Base-by-base conservation (phyloP, 352 stramenopile species). In the Phytopythium mirpurense region DNA sequence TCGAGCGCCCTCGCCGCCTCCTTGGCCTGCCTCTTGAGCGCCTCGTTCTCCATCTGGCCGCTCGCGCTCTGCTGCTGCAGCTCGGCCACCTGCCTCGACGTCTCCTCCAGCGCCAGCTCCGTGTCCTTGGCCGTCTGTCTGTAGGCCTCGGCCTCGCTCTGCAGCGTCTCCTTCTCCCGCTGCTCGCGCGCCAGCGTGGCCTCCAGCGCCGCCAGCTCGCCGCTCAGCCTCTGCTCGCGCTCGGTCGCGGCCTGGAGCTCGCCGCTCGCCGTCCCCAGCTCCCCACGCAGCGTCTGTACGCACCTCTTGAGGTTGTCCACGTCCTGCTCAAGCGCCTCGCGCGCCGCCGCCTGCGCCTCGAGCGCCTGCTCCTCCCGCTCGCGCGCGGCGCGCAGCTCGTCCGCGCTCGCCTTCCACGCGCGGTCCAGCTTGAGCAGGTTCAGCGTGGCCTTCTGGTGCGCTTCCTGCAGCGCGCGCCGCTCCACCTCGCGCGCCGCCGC, bases 361-460 rank as follows among this genome's bases (percentile, higher is more conserved):
- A 74, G 21, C 18, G 69, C 24, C 24, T 73, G 43, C 6, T 45
- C 46, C 51, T 63, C 26, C 40, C 66, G 45, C 49, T 67, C 63
- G 32, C 67, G 43, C 40, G 54, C 43, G 18, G 54, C 55, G n/a
- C 57, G 65, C 12, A 51, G 37, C 31, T 65, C 49, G 43, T 61
- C 44, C 7, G 56, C 68, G 57, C 75, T 89, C 32, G 43, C 59
- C 59, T 85, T 79, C 81, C 81, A 94, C 37, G 81, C 81, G 29
- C 78, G 62, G 52, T 94, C 83, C 48, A 94, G 58, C 54, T 75
- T 83, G 32, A 83, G 51, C 27, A 94, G 59, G 34, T 87, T 88
- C 15, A 55, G 57, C 64, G 90, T 72, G 7, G 79, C 68, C 64
- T 94, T 83, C 36, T 74, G 57, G 57, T 91, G 78, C 56, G 81